A percentile compares a stretch with the other conserved stretches of the same genome.
Conservation (phyloP, 345 rosid genomes). For the Populus nigra region DNA sequence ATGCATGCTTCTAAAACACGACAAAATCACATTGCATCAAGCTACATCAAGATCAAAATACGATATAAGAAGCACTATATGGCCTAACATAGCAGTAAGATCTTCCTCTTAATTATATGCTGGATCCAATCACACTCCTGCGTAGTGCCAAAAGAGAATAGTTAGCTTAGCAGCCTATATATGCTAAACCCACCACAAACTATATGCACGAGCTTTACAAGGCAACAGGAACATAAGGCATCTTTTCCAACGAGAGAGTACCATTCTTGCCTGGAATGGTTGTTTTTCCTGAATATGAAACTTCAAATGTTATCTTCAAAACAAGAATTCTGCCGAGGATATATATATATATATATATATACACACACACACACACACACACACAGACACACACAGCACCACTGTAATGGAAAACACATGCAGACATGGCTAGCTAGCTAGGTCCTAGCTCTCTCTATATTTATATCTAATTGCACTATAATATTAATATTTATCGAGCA, state of each 20-base stretch:
- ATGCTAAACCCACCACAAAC: not conserved
- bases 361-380: not conserved
- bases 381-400: not conserved
- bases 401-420: not conserved
- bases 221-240: not conserved
- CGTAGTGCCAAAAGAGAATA: not conserved
- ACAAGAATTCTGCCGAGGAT: not conserved
- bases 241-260: not conserved
- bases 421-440: not conserved
- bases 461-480: too few relatives aligned
- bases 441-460: not conserved
- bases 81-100: not conserved
- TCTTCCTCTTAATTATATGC: not conserved
- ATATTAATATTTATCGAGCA: not conserved
- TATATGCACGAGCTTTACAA: not conserved
- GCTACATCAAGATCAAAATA: not conserved
- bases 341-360: too few relatives aligned
- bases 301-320: not conserved
- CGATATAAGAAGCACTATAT: not conserved
- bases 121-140: not conserved
- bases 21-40: not conserved
- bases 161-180: not conserved
- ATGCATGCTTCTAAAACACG: not conserved
- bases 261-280: too few relatives aligned
- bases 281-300: not conserved